These are phyloP conservation scores for Tillandsia leiboldiana DNA, from an alignment of 176 grass and related monocot species.

Conservation along the genomic window DNA sequence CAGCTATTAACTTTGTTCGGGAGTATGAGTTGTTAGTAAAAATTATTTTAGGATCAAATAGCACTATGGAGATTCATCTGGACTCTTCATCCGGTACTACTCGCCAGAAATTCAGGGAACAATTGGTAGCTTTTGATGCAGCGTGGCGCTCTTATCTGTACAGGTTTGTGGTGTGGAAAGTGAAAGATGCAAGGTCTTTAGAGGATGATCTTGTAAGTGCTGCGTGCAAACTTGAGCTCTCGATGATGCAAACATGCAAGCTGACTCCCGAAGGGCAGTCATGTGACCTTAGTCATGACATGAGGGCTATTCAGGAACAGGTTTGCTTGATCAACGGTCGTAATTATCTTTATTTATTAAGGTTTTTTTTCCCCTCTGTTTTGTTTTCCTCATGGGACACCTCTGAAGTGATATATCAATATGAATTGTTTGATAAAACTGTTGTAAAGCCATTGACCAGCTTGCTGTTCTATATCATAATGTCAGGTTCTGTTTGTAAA, in stretches of 20 bases:
- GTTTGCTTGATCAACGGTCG: slow-evolving; percentile 30
- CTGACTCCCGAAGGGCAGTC: slow-evolving; percentile 38
- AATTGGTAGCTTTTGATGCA: slow-evolving; percentile 62
- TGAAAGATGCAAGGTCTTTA: slow-evolving; percentile 87
- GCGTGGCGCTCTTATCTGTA: slow-evolving; percentile 87
- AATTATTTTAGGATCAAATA: slow-evolving; percentile 36
- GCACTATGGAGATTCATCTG: slow-evolving; percentile 10
- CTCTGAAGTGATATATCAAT: too few species aligned
- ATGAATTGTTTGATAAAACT: too few species aligned
- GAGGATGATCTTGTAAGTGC: slow-evolving; percentile 93
- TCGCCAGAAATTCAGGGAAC: slow-evolving; percentile 33
- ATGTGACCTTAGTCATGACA: slow-evolving; percentile 69
- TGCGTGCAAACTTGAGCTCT: slow-evolving; percentile 87
- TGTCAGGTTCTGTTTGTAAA: too few species aligned
- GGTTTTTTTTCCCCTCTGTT: background rate
- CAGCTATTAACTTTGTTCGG: slow-evolving; percentile 47
- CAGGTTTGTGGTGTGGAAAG: slow-evolving; percentile 85
- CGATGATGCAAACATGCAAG: slow-evolving; percentile 98
- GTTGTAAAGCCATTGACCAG: background rate
- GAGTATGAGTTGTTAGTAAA: slow-evolving; percentile 64
- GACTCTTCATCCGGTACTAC: slow-evolving; percentile 12
- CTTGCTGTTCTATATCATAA: too few species aligned
- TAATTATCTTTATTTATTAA: slow-evolving; percentile 12
- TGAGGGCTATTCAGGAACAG: slow-evolving; percentile 89
- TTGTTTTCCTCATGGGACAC: background rate